phyloP scores from a whole-genome alignment of 164 flowering plant species.

The Chloranthus sessilifolius region DNA sequence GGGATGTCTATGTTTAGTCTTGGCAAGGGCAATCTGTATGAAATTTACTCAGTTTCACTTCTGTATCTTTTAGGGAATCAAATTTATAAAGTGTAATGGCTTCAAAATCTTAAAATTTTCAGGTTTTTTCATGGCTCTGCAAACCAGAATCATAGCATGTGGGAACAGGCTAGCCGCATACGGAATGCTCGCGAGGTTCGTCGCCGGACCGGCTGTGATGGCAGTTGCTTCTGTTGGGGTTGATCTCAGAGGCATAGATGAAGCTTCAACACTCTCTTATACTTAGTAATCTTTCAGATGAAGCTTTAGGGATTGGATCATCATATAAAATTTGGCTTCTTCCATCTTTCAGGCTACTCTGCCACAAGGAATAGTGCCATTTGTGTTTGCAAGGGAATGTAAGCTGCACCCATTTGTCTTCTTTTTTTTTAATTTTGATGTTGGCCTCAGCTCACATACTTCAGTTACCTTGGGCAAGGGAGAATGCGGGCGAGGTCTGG shows the following conservation, averaged over 20 bases:
- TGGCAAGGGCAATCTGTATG: conserved; percentile 18
- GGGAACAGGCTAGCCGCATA: conserved; percentile 28
- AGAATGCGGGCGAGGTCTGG: too few relatives aligned
- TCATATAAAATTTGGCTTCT: background rate
- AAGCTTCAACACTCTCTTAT: too few relatives aligned
- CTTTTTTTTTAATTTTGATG: too few relatives aligned
- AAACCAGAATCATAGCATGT: conserved; percentile 40
- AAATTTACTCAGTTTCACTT: background rate
- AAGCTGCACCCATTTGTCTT: conserved; percentile 36
- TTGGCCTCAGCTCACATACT: too few relatives aligned
- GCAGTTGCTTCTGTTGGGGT: conserved; percentile 31
- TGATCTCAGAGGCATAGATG: conserved; percentile 28
- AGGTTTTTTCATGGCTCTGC: conserved; percentile 42
- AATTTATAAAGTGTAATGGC: background rate
- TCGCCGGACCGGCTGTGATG: conserved; percentile 38
- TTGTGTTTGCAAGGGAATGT: conserved; percentile 43
- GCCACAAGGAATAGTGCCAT: conserved; percentile 44
- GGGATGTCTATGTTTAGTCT: conserved; percentile 50
- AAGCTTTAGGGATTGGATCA: too few relatives aligned
- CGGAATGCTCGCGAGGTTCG: conserved; percentile 30
- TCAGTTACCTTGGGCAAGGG: too few relatives aligned
- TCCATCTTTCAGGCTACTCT: conserved; percentile 30
- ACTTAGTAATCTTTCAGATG: too few relatives aligned
- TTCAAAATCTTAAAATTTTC: background rate
- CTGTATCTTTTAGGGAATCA: background rate